Evolutionary conservation across 345 rosid species (phyloP).

Genomic region (Syzygium aqueum): DNA sequence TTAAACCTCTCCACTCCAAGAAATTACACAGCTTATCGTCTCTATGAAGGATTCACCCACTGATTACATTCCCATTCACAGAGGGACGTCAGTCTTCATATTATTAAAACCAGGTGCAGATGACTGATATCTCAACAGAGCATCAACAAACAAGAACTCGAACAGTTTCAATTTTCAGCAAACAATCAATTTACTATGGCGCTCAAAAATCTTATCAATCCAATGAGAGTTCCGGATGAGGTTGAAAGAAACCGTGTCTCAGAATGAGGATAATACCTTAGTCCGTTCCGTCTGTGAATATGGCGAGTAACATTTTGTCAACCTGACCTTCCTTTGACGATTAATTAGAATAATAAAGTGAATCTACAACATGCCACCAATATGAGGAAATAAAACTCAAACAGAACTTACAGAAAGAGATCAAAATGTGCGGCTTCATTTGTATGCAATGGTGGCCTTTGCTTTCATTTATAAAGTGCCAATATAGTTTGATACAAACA

Average conservation of each 20-base stretch:
- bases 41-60: constrained; percentile 66
- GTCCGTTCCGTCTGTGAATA: constrained; percentile 87
- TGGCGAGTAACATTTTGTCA: constrained; percentile 96
- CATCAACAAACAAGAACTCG: not conserved
- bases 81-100: not conserved
- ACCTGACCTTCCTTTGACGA: constrained; percentile 93
- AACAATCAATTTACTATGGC: not conserved
- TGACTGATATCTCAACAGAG: not conserved
- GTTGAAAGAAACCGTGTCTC: not conserved
- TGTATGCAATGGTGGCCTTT: not conserved
- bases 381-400: not conserved
- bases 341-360: constrained; percentile 86
- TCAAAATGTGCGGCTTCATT: not conserved
- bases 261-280: constrained; percentile 26
- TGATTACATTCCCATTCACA: constrained; percentile 6
- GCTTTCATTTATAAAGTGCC: not conserved
- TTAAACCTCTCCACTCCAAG: constrained; percentile 89
- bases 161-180: not conserved
- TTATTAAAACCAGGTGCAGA: not conserved
- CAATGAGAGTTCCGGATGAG: not conserved
- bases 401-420: not conserved
- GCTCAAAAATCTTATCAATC: not conserved
- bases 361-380: constrained; percentile 29
- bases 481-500: not conserved
- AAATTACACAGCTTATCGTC: constrained; percentile 90